Evolutionary conservation across 148 eudicot genomes (phyloP).

Genomic region (Vaccinium myrtillus): DNA sequence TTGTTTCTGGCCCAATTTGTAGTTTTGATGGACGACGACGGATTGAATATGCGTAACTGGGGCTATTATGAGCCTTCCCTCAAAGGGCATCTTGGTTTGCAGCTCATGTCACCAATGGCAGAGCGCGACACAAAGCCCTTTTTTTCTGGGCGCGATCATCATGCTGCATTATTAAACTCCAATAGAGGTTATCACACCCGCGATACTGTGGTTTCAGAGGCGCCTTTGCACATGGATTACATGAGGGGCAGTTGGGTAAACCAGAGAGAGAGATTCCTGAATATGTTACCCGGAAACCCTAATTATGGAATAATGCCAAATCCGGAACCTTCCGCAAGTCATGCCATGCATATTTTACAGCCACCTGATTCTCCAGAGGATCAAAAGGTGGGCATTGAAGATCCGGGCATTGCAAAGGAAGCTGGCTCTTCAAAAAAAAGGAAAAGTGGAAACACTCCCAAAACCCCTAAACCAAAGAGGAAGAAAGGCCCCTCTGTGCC

Average conservation of each 20-base stretch:
- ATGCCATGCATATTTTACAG: constrained; percentile 39
- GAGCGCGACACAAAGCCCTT: constrained; percentile 42
- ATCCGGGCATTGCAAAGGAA: constrained; percentile 27
- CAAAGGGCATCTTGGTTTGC: constrained; percentile 40
- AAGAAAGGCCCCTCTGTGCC: constrained; percentile 32
- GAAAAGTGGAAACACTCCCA: constrained; percentile 19
- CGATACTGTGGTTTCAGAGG: constrained; percentile 31
- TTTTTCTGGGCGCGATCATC: constrained; percentile 27
- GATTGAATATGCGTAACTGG: constrained; percentile 50
- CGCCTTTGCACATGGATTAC: constrained; percentile 40
- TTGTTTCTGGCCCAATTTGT: constrained; percentile 25
- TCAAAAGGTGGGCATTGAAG: constrained; percentile 26
- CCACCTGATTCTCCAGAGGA: constrained; percentile 32
- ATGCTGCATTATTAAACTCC: constrained; percentile 24
- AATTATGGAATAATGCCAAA: constrained; percentile 17
- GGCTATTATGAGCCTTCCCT: constrained; percentile 53
- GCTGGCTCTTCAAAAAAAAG: constrained; percentile 34
- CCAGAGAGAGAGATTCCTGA: constrained; percentile 34
- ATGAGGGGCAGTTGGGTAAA: constrained; percentile 45
- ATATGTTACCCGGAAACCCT: constrained; percentile 40
- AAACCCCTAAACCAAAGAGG: constrained; percentile 42
- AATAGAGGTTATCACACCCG: constrained; percentile 40
- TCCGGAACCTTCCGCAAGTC: constrained; percentile 29
- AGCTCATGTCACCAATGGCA: constrained; percentile 43
- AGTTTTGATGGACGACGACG: constrained; percentile 57